phyloP scores from a whole-genome alignment of 1,284 basidiomycete genomes.

The Volvariella volvacea region DNA sequence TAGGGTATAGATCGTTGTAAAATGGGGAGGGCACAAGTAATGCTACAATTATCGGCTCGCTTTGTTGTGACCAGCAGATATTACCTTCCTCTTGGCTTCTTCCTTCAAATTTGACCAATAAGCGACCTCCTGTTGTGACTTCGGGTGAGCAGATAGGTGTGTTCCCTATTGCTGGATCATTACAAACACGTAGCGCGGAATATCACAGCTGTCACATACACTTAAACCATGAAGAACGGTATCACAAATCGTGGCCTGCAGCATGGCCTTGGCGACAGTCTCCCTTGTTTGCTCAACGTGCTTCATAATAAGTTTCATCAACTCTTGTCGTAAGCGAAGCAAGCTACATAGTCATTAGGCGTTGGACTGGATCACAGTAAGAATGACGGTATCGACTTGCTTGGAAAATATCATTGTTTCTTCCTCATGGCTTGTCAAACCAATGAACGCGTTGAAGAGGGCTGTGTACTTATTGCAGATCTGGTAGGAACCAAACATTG shows the following conservation, averaged over 20 bases:
- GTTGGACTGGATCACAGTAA: too few species aligned
- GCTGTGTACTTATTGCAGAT: constrained; percentile 65
- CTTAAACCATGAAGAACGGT: constrained; percentile 71
- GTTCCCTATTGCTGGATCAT: constrained; percentile 36
- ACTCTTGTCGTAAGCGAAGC: constrained; percentile 78
- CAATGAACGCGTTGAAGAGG: constrained; percentile 76
- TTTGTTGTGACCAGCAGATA: constrained; percentile 21
- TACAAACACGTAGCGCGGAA: constrained; percentile 1
- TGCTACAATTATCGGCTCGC: too few species aligned
- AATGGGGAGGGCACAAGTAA: too few species aligned
- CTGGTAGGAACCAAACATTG: constrained; percentile 14
- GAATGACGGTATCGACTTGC: too few species aligned
- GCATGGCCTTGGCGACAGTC: constrained; percentile 54
- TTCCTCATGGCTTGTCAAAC: constrained; percentile 75
- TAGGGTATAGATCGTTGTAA: too few species aligned
- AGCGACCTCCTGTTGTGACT: constrained; percentile 50
- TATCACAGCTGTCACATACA: constrained; percentile 36
- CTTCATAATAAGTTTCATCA: constrained; percentile 70
- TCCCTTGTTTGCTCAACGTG: constrained; percentile 70
- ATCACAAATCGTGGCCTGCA: constrained; percentile 71
- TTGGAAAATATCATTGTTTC: constrained; percentile 94
- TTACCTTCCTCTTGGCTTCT: constrained; percentile 45
- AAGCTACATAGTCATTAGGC: constrained; percentile 42
- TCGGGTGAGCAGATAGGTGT: constrained; percentile 46
- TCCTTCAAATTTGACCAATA: constrained; percentile 57